Base-by-base conservation (phyloP, 305 asterid species). In the Ilex paraguariensis region DNA sequence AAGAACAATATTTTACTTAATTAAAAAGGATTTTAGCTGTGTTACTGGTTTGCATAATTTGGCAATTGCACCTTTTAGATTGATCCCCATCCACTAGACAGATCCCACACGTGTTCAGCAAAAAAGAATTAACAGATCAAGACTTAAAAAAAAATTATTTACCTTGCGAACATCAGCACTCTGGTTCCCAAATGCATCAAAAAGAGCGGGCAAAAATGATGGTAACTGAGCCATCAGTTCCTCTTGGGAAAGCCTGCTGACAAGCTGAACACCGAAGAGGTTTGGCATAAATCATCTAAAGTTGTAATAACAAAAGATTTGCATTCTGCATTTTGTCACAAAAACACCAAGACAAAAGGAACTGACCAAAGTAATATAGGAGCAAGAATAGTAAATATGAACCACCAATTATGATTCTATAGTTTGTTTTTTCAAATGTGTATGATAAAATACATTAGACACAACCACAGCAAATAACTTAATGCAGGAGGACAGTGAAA, bases 141-240 rank as follows among this genome's bases (percentile, higher is more conserved):
- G 57, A 17, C 28, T n/a, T n/a, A n/a, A 54, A 50, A 31, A 42
- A 55, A 32, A 57, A 60, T 21, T 13, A 59, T 10, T 67, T 68
- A 92, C 98, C 98, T 92, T 93, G 57, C 97, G 97, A 68, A 93
- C 99, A 79, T 93, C 99, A 40, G 99, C 97, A 74, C 97, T 93
- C 86, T 87, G 97, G 80, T 81, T 93, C 65, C 97, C 90, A 75
- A 93, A 93, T 53, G 99, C 97, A 76, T 90, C 97, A 79, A 90
- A 93, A 62, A 93, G 88, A 53, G 97, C 95, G 56, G 97, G 99
- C 76, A 92, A 83, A 81, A 93, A 93, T 12, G 95, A 82, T 49
- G 96, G 87, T 55, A 93, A 77, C 40, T 93, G 96, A 59, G 85
- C 64, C 91, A 84, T 82, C 70, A 93, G 76, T 66, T 87, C 99